Conservation (phyloP, 179 eudicot genomes). For the Silene vulgaris region DNA sequence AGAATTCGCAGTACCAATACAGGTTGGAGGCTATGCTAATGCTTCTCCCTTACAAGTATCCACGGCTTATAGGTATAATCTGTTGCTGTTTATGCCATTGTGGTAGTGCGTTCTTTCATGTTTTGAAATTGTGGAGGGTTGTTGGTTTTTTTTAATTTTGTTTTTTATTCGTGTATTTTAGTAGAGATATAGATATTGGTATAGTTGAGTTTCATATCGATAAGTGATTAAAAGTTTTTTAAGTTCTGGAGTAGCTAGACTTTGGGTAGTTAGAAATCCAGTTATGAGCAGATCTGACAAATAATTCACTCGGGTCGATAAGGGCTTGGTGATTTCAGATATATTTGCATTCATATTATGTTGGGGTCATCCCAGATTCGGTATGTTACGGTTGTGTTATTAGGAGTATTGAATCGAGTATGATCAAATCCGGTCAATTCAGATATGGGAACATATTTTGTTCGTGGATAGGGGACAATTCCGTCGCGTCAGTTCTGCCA, state of each 20-base stretch:
- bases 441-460: neutral
- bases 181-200: neutral
- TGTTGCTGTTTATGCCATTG: slow-evolving; percentile 2
- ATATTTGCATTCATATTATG: no score
- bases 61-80: slow-evolving; percentile 81
- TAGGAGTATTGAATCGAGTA: neutral
- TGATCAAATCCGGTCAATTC: neutral
- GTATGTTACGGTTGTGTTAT: neutral
- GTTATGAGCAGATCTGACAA: no score
- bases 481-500: neutral
- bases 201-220: neutral
- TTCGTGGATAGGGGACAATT: neutral
- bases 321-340: no score
- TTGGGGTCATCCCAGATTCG: no score
- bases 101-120: slow-evolving; percentile 1
- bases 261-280: neutral
- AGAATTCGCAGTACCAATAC: slow-evolving; percentile 90
- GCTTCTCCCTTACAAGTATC: slow-evolving; percentile 97
- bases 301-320: no score
- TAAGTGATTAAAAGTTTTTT: neutral
- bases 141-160: slow-evolving; percentile 2
- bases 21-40: slow-evolving; percentile 99
- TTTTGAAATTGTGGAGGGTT: neutral
- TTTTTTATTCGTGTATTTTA: neutral
- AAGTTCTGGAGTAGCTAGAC: neutral